phyloP scores from a whole-genome alignment of 768 basidiomycete genomes.

The Galerina sulciceps region DNA sequence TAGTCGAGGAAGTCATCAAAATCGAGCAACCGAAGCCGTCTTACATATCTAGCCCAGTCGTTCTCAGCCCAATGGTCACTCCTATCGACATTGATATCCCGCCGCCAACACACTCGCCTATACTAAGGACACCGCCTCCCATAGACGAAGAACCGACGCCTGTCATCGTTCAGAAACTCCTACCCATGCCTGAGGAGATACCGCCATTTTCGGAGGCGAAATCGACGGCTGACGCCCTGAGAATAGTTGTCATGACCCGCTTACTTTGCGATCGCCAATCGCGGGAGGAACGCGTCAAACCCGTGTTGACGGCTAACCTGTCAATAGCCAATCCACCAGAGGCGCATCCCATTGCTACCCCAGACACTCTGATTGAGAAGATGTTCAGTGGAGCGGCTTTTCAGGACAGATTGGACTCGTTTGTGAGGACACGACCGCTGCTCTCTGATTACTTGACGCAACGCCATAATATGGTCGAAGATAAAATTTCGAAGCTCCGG shows the following conservation, averaged over 20 bases:
- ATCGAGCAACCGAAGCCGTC: slow-evolving; percentile 21
- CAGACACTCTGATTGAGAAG: slow-evolving; percentile 52
- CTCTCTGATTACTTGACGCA: slow-evolving; percentile 59
- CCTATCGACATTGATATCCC: slow-evolving; percentile 20
- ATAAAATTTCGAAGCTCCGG: slow-evolving; percentile 61
- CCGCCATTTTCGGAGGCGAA: slow-evolving; percentile 43
- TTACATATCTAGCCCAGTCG: slow-evolving; percentile 13
- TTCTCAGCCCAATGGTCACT: slow-evolving; percentile 6
- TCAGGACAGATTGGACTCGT: slow-evolving; percentile 38
- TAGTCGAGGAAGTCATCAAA: slow-evolving; percentile 2
- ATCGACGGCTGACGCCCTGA: slow-evolving; percentile 62
- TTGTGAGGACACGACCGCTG: slow-evolving; percentile 46
- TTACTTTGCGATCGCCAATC: slow-evolving; percentile 63
- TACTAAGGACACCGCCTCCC: slow-evolving; percentile 12
- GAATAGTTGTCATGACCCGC: slow-evolving; percentile 64
- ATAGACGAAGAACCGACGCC: slow-evolving; percentile 4
- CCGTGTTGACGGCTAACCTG: slow-evolving; percentile 65
- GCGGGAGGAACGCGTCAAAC: slow-evolving; percentile 63
- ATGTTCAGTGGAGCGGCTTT: slow-evolving; percentile 41
- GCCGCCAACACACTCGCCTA: slow-evolving; percentile 24
- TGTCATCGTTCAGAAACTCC: slow-evolving; percentile 2
- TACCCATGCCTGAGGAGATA: slow-evolving; percentile 34
- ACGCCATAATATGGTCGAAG: slow-evolving; percentile 51
- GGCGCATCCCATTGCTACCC: slow-evolving; percentile 33
- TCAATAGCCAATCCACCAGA: slow-evolving; percentile 40